phyloP scores from a whole-genome alignment of 352 stramenopile species.

The Globisporangium nagaii region DNA sequence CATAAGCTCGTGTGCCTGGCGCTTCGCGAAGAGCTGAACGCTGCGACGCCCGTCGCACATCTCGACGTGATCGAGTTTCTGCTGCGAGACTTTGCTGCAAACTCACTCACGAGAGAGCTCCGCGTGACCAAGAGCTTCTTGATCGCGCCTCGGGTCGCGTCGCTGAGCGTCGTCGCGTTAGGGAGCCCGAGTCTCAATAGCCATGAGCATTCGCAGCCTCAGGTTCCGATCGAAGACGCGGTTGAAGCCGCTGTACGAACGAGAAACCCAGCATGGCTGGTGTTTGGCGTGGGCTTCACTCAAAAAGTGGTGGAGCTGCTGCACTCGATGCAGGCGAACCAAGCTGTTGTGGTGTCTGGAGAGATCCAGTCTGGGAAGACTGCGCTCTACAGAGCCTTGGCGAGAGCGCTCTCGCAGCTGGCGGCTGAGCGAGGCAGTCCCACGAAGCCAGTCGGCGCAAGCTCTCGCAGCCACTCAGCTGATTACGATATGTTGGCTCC shows the following conservation, averaged over 20 bases:
- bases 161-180: not conserved
- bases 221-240: constrained; percentile 20
- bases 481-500: not conserved
- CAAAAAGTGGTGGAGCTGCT: constrained; percentile 45
- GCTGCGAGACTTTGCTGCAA: constrained; percentile 32
- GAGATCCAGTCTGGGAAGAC: constrained; percentile 49
- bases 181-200: too few relatives aligned
- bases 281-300: constrained; percentile 25
- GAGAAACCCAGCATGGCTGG: constrained; percentile 18
- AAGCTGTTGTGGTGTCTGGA: constrained; percentile 34
- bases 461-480: not conserved
- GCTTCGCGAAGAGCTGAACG: constrained; percentile 25
- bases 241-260: constrained; percentile 21
- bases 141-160: not conserved
- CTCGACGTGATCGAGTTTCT: constrained; percentile 35
- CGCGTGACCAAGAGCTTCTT: constrained; percentile 17
- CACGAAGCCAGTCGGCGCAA: too few relatives aligned
- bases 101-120: constrained; percentile 17
- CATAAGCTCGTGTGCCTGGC: constrained; percentile 31
- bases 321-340: constrained; percentile 20
- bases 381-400: constrained; percentile 34
- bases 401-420: constrained; percentile 20
- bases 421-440: not conserved
- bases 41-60: constrained; percentile 12
- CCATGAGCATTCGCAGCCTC: not conserved